phyloP scores from a whole-genome alignment of 129 eudicot genomes.

The Sambucus nigra region DNA sequence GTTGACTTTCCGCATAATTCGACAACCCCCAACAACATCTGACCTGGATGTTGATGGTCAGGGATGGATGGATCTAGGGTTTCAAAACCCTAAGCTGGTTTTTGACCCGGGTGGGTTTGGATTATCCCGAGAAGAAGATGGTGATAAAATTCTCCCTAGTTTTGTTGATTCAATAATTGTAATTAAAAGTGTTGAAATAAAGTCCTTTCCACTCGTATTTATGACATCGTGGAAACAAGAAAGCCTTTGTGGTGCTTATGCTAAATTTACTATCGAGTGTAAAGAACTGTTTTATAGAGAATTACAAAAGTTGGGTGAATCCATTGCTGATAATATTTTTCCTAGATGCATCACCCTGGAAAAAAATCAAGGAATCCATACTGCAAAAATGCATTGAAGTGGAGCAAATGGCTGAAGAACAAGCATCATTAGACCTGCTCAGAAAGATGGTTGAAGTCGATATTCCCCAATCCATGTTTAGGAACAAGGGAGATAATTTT shows the following conservation, averaged over 20 bases:
- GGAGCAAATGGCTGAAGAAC: constrained; percentile 91
- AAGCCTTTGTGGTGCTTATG: constrained; percentile 77
- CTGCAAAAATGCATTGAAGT: constrained; percentile 62
- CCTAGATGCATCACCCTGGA: constrained; percentile 69
- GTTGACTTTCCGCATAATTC: too few relatives aligned
- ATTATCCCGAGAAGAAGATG: too few relatives aligned
- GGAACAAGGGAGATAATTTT: constrained; percentile 95
- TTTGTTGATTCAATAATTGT: constrained; percentile 73
- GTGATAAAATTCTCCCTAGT: constrained; percentile 76
- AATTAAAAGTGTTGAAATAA: constrained; percentile 76
- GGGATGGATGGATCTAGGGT: too few relatives aligned
- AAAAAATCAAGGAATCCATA: constrained; percentile 71
- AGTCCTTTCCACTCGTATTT: constrained; percentile 71
- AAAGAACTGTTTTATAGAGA: constrained; percentile 91
- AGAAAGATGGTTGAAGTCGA: constrained; percentile 89
- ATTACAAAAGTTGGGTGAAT: constrained; percentile 63
- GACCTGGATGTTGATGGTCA: too few relatives aligned
- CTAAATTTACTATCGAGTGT: constrained; percentile 88
- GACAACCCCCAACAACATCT: too few relatives aligned
- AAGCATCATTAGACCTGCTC: constrained; percentile 82
- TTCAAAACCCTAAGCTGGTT: too few relatives aligned
- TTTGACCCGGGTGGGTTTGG: too few relatives aligned
- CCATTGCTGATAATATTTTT: constrained; percentile 72
- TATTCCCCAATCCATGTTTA: constrained; percentile 75
- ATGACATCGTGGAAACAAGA: constrained; percentile 94